Evolutionary conservation across 2,329 filamentous ascomycete species (phyloP), one percentile per base, ranked within the genome.

Genomic region (Aspergillus awamori): DNA sequence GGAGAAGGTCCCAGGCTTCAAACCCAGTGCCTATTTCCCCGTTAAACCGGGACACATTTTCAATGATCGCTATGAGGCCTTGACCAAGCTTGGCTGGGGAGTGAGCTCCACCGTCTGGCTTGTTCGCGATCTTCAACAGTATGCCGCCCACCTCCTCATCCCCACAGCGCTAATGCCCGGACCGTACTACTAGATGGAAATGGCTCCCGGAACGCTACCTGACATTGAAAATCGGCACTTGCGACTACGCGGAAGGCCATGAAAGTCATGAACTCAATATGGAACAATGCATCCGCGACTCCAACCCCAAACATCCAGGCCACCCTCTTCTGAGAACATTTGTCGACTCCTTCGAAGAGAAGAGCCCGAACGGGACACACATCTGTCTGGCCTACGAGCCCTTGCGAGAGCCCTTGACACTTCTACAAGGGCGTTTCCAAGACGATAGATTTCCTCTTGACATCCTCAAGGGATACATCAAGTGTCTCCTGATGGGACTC

Each of bases 401-500:
- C 0, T 65, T 77, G 62, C 66, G 74, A 36, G 74, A 77, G 60
- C 72, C 72, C 5, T 56, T 77, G 15, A 71, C 68, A 65, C 41
- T 72, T 13, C 69, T 70, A 22, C 66, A 70, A 57, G 45, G 64
- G 22, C 69, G 69, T 15, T 74, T 72, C 26, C 59, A 54, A 3
- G 59, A 67, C 13, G 28, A 60, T 10, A 68, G 61, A 13, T 59
- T 77, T 20, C 71, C 69, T 39, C 59, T 70, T 5, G 59, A 62
- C 7, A 57, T 74, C 36, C 64, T 73, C 2, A 77, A 75, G 57
- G 57, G 64, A 5, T 68, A 74, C 38, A 59, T 79, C 5, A 69
- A 65, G 8, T 65, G 72, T 20, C 68, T 80, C 13, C 72, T 81
- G 4, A 57, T 70, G 48, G 74, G 72, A 5, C 71, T 81, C 1